phyloP scores from a whole-genome alignment of 345 rosid species.

The Eutrema yunnanense region DNA sequence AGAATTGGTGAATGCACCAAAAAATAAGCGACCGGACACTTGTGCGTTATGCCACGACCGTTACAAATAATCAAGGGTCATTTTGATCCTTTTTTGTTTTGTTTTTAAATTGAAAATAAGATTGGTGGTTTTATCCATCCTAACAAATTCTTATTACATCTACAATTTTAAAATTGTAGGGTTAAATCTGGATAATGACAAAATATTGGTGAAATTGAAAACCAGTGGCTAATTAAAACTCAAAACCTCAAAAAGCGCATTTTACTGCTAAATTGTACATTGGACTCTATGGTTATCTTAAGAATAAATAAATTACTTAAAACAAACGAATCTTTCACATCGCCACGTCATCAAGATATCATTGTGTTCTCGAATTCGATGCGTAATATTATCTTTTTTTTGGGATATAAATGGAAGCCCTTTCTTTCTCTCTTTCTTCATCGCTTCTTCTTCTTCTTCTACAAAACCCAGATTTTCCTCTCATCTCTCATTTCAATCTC shows the following conservation, averaged over 20 bases:
- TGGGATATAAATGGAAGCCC: background rate
- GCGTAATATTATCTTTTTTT: background rate
- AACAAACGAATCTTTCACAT: background rate
- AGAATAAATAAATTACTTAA: background rate
- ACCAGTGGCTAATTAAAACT: too few relatives aligned
- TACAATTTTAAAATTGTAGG: too few relatives aligned
- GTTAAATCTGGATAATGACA: too few relatives aligned
- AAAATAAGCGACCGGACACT: background rate
- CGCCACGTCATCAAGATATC: constrained; percentile 25
- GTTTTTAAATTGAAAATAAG: background rate
- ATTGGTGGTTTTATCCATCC: background rate
- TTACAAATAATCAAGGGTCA: background rate
- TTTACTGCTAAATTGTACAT: too few relatives aligned
- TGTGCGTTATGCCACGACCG: background rate
- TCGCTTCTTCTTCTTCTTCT: background rate
- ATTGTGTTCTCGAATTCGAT: constrained; percentile 13
- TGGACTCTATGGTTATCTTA: background rate
- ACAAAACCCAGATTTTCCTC: constrained; percentile 13
- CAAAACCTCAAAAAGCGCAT: too few relatives aligned
- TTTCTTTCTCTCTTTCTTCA: background rate
- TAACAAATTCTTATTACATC: background rate
- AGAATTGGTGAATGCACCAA: constrained; percentile 1
- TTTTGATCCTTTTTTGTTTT: background rate
- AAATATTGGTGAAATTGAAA: too few relatives aligned
- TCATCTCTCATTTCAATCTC: background rate